Evolutionary conservation across 495 filamentous ascomycete species (phyloP).

Genomic region (Aspergillus bertholletiae): DNA sequence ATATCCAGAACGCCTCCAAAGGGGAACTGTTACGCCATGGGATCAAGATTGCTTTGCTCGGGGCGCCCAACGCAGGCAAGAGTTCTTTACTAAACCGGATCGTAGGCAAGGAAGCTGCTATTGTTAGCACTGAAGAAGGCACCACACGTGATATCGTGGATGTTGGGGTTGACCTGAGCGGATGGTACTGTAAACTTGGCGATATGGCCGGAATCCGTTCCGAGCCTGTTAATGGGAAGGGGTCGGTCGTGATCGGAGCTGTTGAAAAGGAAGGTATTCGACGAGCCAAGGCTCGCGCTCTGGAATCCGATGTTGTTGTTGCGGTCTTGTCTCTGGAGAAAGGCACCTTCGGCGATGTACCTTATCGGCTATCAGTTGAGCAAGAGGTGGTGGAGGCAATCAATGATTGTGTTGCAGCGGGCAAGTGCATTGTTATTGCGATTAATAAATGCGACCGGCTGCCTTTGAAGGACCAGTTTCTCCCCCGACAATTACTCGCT

Average conservation of each 20-base stretch:
- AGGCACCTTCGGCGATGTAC: slow-evolving; percentile 19
- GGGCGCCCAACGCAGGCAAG: slow-evolving; percentile 93
- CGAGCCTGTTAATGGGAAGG: slow-evolving; percentile 28
- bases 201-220: slow-evolving; percentile 82
- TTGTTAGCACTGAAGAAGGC: slow-evolving; percentile 87
- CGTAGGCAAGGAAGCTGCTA: slow-evolving; percentile 90
- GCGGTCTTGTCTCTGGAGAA: slow-evolving; percentile 70
- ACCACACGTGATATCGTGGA: slow-evolving; percentile 95
- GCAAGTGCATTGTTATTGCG: slow-evolving; percentile 62
- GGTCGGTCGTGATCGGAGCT: slow-evolving; percentile 52
- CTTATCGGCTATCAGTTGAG: slow-evolving; percentile 45
- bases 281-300: slow-evolving; percentile 74
- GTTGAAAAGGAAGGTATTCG: slow-evolving; percentile 90
- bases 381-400: slow-evolving; percentile 57
- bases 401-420: slow-evolving; percentile 49
- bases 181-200: slow-evolving; percentile 82
- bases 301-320: slow-evolving; percentile 82
- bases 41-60: slow-evolving; percentile 80
- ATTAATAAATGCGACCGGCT: slow-evolving; percentile 76
- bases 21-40: slow-evolving; percentile 85
- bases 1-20: slow-evolving; percentile 71
- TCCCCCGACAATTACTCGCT: slow-evolving; percentile 16
- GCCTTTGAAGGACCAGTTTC: too few species aligned
- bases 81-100: slow-evolving; percentile 88
- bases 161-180: slow-evolving; percentile 83